phyloP scores from a whole-genome alignment of 2,329 filamentous ascomycete species.

The Dactylellina sp. region DNA sequence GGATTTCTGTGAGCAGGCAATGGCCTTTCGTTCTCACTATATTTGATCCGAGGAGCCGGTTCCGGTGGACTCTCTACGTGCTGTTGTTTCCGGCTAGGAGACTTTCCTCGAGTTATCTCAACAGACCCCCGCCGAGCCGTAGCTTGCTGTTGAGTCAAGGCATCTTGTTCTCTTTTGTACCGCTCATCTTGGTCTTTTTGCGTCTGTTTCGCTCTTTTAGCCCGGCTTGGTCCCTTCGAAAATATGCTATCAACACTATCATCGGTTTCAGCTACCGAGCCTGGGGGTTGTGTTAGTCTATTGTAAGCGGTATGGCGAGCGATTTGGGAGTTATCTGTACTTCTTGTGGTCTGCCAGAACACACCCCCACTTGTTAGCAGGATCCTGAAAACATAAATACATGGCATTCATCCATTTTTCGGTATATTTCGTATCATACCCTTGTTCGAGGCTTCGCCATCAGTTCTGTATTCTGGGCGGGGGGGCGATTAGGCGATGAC shows the following conservation, averaged over 20 bases:
- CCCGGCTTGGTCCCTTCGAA: conserved; percentile 48
- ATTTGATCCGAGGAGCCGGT: conserved; percentile 4
- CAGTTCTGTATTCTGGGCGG: neutral
- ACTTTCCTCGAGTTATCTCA: conserved; percentile 11
- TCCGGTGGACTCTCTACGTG: neutral
- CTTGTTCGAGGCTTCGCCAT: conserved; percentile 20
- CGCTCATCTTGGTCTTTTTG: conserved; percentile 29
- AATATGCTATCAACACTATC: conserved; percentile 37
- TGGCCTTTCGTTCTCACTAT: conserved; percentile 46
- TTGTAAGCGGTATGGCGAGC: neutral
- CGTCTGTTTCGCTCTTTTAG: conserved; percentile 41
- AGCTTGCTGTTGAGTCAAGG: neutral
- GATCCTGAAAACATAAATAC: conserved; percentile 2
- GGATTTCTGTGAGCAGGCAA: conserved; percentile 22
- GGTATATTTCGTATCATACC: conserved; percentile 16
- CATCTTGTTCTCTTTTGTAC: conserved; percentile 21
- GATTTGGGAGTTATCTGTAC: conserved; percentile 9
- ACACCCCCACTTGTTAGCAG: conserved; percentile 24
- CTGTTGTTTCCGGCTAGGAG: conserved; percentile 23
- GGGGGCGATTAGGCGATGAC: conserved; percentile 24
- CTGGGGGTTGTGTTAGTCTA: conserved; percentile 14
- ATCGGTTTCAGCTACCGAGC: conserved; percentile 30
- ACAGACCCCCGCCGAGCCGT: neutral
- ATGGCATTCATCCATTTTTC: neutral
- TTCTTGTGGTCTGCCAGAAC: conserved; percentile 29